Conservation (phyloP, 2,329 filamentous ascomycete genomes). For the Proliferodiscus dingleyae region DNA sequence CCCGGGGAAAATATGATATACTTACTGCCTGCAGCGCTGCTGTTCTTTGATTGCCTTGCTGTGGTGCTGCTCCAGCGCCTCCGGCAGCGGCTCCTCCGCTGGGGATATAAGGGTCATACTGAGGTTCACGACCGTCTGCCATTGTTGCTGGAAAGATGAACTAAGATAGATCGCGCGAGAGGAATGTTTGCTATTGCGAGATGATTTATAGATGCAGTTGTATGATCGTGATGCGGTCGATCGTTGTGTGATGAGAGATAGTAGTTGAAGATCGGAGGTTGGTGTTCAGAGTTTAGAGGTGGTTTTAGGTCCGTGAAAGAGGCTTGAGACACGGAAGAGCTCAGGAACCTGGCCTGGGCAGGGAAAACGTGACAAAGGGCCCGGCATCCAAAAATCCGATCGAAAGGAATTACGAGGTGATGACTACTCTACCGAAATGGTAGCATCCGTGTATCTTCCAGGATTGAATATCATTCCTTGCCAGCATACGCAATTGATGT, state of each 20-base stretch:
- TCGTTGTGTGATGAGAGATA: background rate
- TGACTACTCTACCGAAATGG: too few species aligned
- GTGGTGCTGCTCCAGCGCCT: conserved; percentile 33
- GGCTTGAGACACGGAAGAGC: background rate
- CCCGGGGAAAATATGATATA: conserved; percentile 29
- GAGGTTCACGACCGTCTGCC: conserved; percentile 25
- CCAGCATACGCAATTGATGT: too few species aligned
- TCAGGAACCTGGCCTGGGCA: too few species aligned
- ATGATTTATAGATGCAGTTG: conserved; percentile 3
- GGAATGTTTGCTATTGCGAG: conserved; percentile 7
- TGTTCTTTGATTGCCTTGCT: conserved; percentile 53
- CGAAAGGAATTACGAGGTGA: too few species aligned
- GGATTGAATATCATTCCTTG: too few species aligned
- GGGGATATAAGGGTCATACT: conserved; percentile 33
- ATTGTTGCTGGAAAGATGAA: conserved; percentile 21
- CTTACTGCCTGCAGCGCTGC: conserved; percentile 81
- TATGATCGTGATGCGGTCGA: background rate
- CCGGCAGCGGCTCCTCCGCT: conserved; percentile 22
- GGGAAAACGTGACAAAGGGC: too few species aligned
- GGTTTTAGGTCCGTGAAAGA: background rate
- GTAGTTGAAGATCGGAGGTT: conserved; percentile 3
- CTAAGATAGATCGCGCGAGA: background rate
- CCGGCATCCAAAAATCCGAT: too few species aligned
- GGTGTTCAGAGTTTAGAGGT: conserved; percentile 2
- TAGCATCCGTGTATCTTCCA: too few species aligned